Conservation (phyloP, 768 basidiomycete genomes). For the Auriscalpium orientale region DNA sequence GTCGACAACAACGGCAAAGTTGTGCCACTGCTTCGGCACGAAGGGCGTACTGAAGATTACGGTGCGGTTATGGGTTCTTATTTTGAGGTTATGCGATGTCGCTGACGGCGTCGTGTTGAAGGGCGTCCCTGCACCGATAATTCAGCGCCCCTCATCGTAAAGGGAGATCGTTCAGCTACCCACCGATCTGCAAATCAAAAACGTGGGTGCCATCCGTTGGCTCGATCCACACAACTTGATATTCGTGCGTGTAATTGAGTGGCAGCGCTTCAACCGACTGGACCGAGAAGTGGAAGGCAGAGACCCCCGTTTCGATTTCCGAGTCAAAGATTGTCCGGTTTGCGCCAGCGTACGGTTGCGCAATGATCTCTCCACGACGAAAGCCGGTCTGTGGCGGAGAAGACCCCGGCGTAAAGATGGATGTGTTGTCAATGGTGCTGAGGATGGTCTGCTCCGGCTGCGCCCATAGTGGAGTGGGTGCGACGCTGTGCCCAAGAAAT, state of each 20-base stretch:
- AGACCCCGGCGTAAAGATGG: constrained; percentile 47
- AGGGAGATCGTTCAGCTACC: constrained; percentile 3
- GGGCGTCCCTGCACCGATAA: constrained; percentile 36
- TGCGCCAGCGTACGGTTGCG: constrained; percentile 34
- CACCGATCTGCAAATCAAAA: constrained; percentile 53
- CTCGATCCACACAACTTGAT: constrained; percentile 59
- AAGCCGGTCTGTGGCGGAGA: constrained; percentile 45
- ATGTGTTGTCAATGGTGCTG: constrained; percentile 49
- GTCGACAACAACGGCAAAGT: constrained; percentile 51
- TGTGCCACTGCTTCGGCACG: constrained; percentile 41
- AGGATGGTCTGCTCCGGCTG: constrained; percentile 43
- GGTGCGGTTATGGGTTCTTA: constrained; percentile 47
- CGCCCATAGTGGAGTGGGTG: constrained; percentile 45
- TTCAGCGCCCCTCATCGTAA: not conserved
- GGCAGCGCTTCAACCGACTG: constrained; percentile 31
- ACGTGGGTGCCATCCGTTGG: constrained; percentile 51
- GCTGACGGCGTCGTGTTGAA: constrained; percentile 45
- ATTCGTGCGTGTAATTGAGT: constrained; percentile 50
- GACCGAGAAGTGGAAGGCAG: constrained; percentile 46
- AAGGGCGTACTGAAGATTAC: constrained; percentile 44
- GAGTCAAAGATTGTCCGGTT: constrained; percentile 24
- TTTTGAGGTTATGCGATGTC: constrained; percentile 43
- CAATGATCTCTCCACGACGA: constrained; percentile 53
- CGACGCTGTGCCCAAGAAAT: constrained; percentile 29
- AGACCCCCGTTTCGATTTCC: constrained; percentile 35